Evolutionary conservation across 2,329 filamentous ascomycete species (phyloP), one percentile per base, ranked within the genome.

Genomic region (Fusarium citri): DNA sequence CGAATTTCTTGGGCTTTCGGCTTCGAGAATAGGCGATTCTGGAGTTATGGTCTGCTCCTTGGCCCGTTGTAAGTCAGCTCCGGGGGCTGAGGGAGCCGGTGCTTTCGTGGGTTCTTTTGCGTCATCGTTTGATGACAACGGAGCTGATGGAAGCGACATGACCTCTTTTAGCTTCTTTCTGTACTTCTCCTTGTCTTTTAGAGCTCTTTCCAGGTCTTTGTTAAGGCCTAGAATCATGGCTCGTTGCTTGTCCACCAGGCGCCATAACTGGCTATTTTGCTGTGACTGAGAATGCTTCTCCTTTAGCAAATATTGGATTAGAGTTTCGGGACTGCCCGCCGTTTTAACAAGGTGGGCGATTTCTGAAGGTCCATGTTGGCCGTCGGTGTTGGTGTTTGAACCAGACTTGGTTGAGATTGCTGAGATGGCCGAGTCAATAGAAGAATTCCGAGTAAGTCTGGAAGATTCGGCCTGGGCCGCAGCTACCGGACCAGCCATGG

Each of bases 181-280:
- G 78, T 98, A 98, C 74, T 92, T 91, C 72, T 98, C 95, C 80
- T 98, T 98, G 73, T 98, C 96, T 78, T 97, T 97, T 69, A 97
- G 80, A 2, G 94, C 90, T 55, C 93, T 89, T 80, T 98, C 95
- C 15, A 99, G 84, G 78, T 99, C 96, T 79, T 96, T 97, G 77
- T 98, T 98, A 68, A 99, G 85, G 10, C 94, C 95, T 22, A 97
- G 81, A 57, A 99, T 94, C 90, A 99, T 94, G 18, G 94, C 90
- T 67, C 95, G 88, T 80, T 99, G 96, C 83, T 99, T 98, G 79
- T 98, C 95, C 51, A 99, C 94, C 48, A 99, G 83, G 53, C 94
- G 91, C 96, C 96, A 99, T 75, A 99, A 83, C 78, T 99, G 95
- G 20, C 91, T 86, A 78, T 98, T 98, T 77, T 98, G 96, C 72